Conservation (phyloP, 2,329 filamentous ascomycete genomes). For the Nothophoma quercina region DNA sequence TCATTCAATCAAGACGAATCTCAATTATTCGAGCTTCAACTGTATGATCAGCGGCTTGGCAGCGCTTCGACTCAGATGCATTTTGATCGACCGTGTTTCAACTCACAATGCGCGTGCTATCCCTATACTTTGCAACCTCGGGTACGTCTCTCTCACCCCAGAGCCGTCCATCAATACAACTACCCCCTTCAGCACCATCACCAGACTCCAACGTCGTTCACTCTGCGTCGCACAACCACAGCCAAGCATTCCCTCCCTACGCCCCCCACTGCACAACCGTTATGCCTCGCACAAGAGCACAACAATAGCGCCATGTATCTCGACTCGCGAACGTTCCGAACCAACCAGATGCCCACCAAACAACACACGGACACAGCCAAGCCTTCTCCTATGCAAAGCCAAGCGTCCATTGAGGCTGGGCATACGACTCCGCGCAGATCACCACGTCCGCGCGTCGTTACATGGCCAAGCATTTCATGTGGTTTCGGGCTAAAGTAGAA, state of each 20-base stretch:
- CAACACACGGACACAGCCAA: conserved; percentile 4
- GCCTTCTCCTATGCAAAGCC: conserved; percentile 5
- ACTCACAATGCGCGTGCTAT: no score
- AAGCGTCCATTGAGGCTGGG: conserved; percentile 4
- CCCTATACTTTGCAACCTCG: no score
- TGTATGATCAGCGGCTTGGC: neutral
- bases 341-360: neutral
- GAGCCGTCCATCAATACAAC: neutral
- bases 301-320: neutral
- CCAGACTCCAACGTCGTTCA: neutral
- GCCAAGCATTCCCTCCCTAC: conserved; percentile 22
- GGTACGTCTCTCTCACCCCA: no score
- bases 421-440: conserved; percentile 2
- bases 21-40: neutral
- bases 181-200: neutral
- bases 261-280: conserved; percentile 15
- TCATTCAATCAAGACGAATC: neutral
- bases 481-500: neutral
- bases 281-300: conserved; percentile 1
- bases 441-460: conserved; percentile 5
- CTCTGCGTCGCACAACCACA: conserved; percentile 11
- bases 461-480: conserved; percentile 12
- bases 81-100: no score
- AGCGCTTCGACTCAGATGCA: neutral
- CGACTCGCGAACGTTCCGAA: neutral